phyloP scores from a whole-genome alignment of 192 early-diverging fungal species.

The Backusella circina region DNA sequence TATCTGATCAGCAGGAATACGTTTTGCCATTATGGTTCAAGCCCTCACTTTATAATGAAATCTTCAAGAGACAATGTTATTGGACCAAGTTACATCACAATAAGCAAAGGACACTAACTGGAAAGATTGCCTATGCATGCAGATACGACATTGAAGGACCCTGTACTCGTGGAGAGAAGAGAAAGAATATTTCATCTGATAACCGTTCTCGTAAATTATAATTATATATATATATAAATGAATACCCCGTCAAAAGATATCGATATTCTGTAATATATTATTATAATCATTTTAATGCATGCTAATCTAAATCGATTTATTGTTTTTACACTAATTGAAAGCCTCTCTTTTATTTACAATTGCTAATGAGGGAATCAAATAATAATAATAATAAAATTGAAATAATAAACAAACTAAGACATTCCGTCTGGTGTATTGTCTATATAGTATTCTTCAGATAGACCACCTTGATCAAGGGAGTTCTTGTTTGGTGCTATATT shows the following conservation, averaged over 20 bases:
- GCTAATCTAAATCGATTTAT: background rate
- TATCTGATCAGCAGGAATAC: background rate
- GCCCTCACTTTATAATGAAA: background rate
- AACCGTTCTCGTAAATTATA: background rate
- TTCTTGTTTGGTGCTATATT: background rate
- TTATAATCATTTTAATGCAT: background rate
- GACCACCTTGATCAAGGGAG: background rate
- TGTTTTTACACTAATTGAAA: background rate
- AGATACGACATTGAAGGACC: background rate
- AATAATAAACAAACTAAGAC: background rate
- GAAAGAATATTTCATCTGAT: background rate
- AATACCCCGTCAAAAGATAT: background rate
- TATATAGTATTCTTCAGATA: background rate
- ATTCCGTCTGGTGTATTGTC: background rate
- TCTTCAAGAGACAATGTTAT: background rate
- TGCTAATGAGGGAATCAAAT: background rate
- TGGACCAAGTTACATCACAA: background rate
- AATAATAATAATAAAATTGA: too few species aligned
- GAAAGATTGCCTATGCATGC: background rate
- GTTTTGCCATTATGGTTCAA: conserved; percentile 18
- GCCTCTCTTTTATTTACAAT: background rate
- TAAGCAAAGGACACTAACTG: background rate
- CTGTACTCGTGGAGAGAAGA: background rate
- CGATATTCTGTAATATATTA: background rate
- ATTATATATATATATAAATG: background rate